Conservation (phyloP, 2,329 filamentous ascomycete genomes). For the Penicillium thymicola region DNA sequence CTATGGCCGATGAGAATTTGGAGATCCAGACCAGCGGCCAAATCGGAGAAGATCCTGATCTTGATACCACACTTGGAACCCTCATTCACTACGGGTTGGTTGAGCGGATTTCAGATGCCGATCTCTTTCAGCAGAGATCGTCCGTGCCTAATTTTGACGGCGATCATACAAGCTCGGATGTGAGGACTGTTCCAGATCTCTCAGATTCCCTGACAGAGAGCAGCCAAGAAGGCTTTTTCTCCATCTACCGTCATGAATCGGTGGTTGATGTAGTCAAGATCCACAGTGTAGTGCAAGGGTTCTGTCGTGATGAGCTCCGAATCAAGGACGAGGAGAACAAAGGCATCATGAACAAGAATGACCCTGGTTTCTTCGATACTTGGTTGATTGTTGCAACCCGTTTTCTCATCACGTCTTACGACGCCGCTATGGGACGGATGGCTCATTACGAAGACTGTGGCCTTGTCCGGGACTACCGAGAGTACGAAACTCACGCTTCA, state of each 20-base stretch:
- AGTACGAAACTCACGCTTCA: slow-evolving; percentile 47
- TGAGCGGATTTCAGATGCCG: slow-evolving; percentile 39
- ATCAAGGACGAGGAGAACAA: slow-evolving; percentile 34
- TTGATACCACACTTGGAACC: slow-evolving; percentile 46
- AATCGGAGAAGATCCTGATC: slow-evolving; percentile 35
- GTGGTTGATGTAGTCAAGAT: slow-evolving; percentile 47
- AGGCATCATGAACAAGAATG: slow-evolving; percentile 12
- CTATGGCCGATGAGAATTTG: slow-evolving; percentile 33
- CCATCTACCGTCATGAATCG: slow-evolving; percentile 28
- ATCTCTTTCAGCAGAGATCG: slow-evolving; percentile 20
- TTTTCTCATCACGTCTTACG: slow-evolving; percentile 44
- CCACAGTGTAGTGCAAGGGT: slow-evolving; percentile 48
- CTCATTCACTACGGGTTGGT: slow-evolving; percentile 48
- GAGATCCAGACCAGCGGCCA: slow-evolving; percentile 39
- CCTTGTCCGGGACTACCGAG: slow-evolving; percentile 46
- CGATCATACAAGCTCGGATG: slow-evolving; percentile 22
- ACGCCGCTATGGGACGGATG: slow-evolving; percentile 42
- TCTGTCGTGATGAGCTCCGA: slow-evolving; percentile 47
- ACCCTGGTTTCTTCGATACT: slow-evolving; percentile 38
- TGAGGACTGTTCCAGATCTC: slow-evolving; percentile 26
- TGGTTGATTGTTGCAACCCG: slow-evolving; percentile 45
- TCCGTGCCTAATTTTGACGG: slow-evolving; percentile 12
- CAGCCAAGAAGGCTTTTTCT: slow-evolving; percentile 35
- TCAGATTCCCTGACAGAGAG: slow-evolving; percentile 36
- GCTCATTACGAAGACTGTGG: slow-evolving; percentile 35